Base-by-base conservation (phyloP, 2,329 filamentous ascomycete species). In the Sclerotinia trifoliorum region DNA sequence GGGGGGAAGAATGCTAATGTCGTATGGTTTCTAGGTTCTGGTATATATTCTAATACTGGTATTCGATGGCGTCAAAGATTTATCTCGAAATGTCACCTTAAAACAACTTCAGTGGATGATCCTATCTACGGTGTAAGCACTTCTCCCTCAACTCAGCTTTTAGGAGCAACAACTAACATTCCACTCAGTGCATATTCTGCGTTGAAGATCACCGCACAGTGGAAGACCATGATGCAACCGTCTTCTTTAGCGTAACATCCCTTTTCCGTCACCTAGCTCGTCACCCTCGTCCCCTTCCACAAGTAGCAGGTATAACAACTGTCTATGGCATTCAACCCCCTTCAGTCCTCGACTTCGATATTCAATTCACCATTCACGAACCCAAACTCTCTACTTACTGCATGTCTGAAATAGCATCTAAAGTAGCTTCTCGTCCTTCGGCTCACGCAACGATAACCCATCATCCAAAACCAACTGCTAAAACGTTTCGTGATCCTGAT, bases 211-310 rank as follows among this genome's bases (percentile, higher is more conserved):
- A 74, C 57, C 72, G 69, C 44, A 78, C 75, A 13, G 69, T 76
- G 19, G 75, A 77, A 67, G 74, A 75, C n/a, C 74, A 77, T 48
- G 76, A 78, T 44, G 76, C 76, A 3, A 78, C 76, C 2, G 69
- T 78, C 32, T 78, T 78, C 70, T 78, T 77, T 66, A 75, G 75
- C 2, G 72, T 74, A 15, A 49, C 58, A 6, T 69, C 73, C 32
- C 69, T 78, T 17, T 75, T 78, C 62, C 73, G 71, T n/a, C 76
- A 78, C 48, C 61, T 78, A 17, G 71, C 75, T 11, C 73, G 70
- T 44, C 76, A 78, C 49, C 49, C 73, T 17, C 74, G 73, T 48
- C 76, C 76, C 15, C 66, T 78, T 24, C 74, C 75, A 8, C 70
- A 70, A 24, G 70, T 78, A 26, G 15, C 68, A 17, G 75, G 75